Conservation (phyloP, 73 alveolate species). For the Tetrahymena thermophila region DNA sequence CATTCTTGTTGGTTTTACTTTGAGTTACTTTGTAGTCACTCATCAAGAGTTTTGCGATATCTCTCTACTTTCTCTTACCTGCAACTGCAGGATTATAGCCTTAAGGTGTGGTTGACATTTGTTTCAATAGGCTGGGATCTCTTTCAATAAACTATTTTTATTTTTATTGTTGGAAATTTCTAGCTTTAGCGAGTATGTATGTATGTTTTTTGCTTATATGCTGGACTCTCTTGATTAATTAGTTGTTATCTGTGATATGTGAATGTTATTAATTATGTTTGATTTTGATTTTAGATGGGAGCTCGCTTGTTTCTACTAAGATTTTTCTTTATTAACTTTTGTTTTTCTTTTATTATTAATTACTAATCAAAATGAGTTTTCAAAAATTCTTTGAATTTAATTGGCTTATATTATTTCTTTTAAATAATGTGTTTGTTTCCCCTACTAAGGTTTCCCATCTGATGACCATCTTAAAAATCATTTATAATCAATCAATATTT, state of each 20-base stretch:
- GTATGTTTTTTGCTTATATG: not conserved
- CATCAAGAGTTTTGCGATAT: conserved; percentile 84
- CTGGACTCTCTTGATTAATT: not conserved
- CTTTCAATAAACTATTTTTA: not conserved
- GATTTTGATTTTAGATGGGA: not conserved
- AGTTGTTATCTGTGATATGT: not conserved
- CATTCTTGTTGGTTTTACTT: conserved; percentile 34
- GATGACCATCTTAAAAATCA: not conserved
- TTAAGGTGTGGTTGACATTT: not conserved
- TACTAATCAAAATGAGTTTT: not conserved
- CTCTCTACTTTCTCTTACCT: conserved; percentile 87
- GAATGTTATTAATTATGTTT: not conserved
- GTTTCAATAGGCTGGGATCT: not conserved
- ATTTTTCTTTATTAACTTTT: not conserved
- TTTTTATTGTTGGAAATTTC: not conserved
- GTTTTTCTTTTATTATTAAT: not conserved
- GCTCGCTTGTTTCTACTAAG: conserved; percentile 1
- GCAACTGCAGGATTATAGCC: conserved; percentile 45
- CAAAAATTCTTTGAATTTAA: not conserved
- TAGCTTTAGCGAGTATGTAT: not conserved
- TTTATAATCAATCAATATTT: not conserved
- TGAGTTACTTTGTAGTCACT: conserved; percentile 72
- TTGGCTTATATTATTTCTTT: not conserved
- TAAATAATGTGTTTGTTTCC: not conserved
- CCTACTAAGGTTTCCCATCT: not conserved